Evolutionary conservation across 164 flowering plant species (phyloP), one percentile per base, ranked within the genome.

Genomic region (Magnolia officinalis): DNA sequence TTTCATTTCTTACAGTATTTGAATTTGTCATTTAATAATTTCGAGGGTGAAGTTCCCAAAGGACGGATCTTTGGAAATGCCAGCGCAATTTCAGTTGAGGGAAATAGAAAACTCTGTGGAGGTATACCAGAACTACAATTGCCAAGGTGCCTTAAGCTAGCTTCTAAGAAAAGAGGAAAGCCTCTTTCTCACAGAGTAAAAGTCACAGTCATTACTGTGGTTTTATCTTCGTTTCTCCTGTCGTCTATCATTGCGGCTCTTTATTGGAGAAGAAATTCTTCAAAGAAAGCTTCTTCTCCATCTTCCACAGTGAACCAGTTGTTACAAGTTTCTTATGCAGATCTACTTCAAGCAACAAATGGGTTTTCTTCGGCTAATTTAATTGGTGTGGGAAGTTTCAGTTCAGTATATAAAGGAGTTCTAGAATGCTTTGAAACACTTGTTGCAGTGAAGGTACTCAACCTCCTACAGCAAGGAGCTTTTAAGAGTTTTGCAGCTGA

Each of bases 101-200:
- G 74, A 72, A 72, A 72, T 14, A 26, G 23, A 8, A 72, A 72
- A 45, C 74, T 72, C 24, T 72, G 74, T 72, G 67, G 67, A 65
- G 67, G 23, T 26, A 65, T 65, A 24, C 31, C 23, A 2, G 13
- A 65, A 5, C 67, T n/a, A 21, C 67, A 65, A 9, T 65, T 65
- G 67, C 67, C 2, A 8, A 2, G 6, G 23, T 65, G 67, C 23
- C 24, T 8, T 65, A 65, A 9, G 8, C 67, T 9, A 2, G 4
- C 26, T 6, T 1, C 23, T 65, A 37, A 37, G 45, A 65, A 65
- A 23, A 20, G 67, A 5, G 13, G 18, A n/a, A 65, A 23, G 13
- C 11, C 4, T 9, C 23, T 65, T 20, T 21, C 29, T 20, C 11
- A 9, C 73, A 71, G 11, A 59, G 18, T 51, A 71, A 37, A 37